A percentile compares a stretch with the other conserved stretches of the same genome.
Evolutionary conservation across 2,329 filamentous ascomycete species (phyloP).

Genomic region (Camillea tinctor): DNA sequence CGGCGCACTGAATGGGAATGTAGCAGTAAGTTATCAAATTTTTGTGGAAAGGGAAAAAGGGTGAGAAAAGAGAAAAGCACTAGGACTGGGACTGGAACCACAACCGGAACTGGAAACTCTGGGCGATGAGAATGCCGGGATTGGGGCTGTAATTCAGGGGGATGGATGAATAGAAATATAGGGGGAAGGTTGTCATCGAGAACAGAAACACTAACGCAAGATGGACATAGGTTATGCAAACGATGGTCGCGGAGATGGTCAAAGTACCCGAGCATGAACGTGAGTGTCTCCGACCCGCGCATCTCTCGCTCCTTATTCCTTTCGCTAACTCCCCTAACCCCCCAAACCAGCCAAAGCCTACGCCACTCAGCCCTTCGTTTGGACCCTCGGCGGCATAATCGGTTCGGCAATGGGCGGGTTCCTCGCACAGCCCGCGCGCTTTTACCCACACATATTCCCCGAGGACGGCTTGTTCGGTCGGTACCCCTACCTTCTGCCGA

Average conservation of each 20-base stretch:
- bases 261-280: conserved; percentile 42
- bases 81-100: no score
- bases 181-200: no score
- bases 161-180: no score
- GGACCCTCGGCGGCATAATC: conserved; percentile 37
- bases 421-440: conserved; percentile 35
- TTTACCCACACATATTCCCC: conserved; percentile 37
- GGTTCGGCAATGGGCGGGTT: conserved; percentile 39
- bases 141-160: no score
- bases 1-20: conserved; percentile 40
- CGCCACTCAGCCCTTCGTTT: conserved; percentile 38
- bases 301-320: background rate
- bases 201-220: no score
- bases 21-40: conserved; percentile 30
- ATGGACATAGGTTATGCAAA: conserved; percentile 36
- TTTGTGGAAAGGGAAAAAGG: no score
- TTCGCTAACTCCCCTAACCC: background rate
- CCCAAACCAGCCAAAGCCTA: conserved; percentile 31
- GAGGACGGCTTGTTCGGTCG: conserved; percentile 48
- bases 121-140: no score
- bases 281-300: conserved; percentile 13
- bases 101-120: no score
- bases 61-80: no score
- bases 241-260: conserved; percentile 43
- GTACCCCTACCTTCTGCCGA: conserved; percentile 71